phyloP scores from a whole-genome alignment of 2,329 filamentous ascomycete species.

The Penicillium sp. region DNA sequence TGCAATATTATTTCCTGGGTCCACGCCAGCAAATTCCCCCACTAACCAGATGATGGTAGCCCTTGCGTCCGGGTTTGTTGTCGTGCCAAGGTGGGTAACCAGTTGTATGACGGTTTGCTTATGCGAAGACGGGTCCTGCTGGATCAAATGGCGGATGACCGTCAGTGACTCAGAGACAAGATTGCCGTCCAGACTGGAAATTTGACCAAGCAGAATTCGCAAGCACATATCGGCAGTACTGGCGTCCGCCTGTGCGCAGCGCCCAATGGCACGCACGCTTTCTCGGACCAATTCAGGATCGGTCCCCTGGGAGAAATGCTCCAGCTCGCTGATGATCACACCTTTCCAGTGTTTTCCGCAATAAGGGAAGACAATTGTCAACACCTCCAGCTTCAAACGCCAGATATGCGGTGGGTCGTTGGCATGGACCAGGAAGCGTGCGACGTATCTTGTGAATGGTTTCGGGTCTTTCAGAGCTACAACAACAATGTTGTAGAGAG shows the following conservation, averaged over 20 bases:
- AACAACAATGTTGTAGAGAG: slow-evolving; percentile 92
- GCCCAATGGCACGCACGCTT: slow-evolving; percentile 86
- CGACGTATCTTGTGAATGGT: slow-evolving; percentile 82
- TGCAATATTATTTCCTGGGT: slow-evolving; percentile 83
- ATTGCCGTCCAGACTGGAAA: slow-evolving; percentile 81
- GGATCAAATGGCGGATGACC: slow-evolving; percentile 92
- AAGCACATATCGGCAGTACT: slow-evolving; percentile 75
- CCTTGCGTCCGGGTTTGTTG: slow-evolving; percentile 80
- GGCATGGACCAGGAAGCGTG: slow-evolving; percentile 82
- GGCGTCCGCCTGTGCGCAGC: slow-evolving; percentile 79
- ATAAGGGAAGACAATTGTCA: slow-evolving; percentile 88
- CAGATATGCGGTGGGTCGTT: slow-evolving; percentile 79
- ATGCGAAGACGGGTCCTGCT: slow-evolving; percentile 80
- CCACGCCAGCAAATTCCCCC: slow-evolving; percentile 81
- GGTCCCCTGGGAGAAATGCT: slow-evolving; percentile 78
- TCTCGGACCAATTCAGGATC: slow-evolving; percentile 80
- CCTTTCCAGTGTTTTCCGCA: slow-evolving; percentile 73
- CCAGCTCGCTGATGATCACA: slow-evolving; percentile 85
- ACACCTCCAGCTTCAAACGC: slow-evolving; percentile 85
- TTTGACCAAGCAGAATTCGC: slow-evolving; percentile 77
- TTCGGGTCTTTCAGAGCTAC: slow-evolving; percentile 74
- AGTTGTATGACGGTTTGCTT: slow-evolving; percentile 81
- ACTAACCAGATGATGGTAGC: slow-evolving; percentile 98
- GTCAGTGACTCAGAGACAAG: slow-evolving; percentile 91
- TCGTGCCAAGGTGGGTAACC: slow-evolving; percentile 86